Conservation (phyloP, 169 alveolate species). For the Cryptosporidium baileyi region DNA sequence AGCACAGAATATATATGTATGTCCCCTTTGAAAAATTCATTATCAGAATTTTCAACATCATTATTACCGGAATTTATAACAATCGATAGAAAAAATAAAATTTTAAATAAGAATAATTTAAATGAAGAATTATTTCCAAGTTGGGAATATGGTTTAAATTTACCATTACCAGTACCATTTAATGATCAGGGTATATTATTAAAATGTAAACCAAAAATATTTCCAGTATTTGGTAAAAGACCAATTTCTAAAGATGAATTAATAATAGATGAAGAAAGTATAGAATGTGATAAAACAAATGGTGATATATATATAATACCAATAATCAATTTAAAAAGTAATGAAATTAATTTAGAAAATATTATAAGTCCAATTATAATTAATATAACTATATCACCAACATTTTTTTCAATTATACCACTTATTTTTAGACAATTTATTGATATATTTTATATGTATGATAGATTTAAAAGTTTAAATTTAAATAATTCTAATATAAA, state of each 20-base stretch:
- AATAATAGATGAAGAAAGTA: no score
- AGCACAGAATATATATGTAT: slow-evolving; percentile 18
- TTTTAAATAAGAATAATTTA: neutral
- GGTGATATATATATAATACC: slow-evolving; percentile 32
- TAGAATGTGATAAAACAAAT: neutral
- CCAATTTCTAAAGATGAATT: neutral
- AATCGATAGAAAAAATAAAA: neutral
- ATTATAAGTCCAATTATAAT: neutral
- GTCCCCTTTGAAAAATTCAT: slow-evolving; percentile 1
- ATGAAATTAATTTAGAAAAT: neutral
- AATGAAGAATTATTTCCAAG: slow-evolving; percentile 36
- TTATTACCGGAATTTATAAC: slow-evolving; percentile 42
- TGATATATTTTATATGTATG: slow-evolving; percentile 11
- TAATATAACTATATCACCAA: slow-evolving; percentile 32
- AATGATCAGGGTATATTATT: neutral
- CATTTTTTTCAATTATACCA: slow-evolving; percentile 39
- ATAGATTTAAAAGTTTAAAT: neutral
- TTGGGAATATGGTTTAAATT: slow-evolving; percentile 58
- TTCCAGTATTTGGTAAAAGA: slow-evolving; percentile 68
- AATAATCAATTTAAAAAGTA: slow-evolving; percentile 4
- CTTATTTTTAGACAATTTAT: slow-evolving; percentile 18
- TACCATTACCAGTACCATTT: slow-evolving; percentile 47
- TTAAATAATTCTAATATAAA: neutral
- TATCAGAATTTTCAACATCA: slow-evolving; percentile 43
- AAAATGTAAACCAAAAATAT: slow-evolving; percentile 36